These are phyloP conservation scores for Aphanoascus verrucosus DNA, from an alignment of 2,329 filamentous ascomycete genomes.

Conservation along the genomic window DNA sequence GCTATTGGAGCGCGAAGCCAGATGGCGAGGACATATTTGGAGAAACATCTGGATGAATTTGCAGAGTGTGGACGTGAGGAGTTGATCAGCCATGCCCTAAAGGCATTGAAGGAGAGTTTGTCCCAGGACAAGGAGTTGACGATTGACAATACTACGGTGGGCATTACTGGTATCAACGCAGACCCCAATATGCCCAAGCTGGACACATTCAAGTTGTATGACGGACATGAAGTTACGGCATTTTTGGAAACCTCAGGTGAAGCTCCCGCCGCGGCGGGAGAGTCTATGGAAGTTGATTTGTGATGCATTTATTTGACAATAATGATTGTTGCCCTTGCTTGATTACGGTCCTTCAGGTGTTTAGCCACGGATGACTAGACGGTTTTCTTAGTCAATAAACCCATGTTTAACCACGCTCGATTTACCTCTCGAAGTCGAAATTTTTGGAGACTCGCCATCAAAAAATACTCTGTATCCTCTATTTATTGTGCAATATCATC, in stretches of 20 bases:
- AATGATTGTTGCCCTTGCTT: neutral
- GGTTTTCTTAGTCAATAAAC: neutral
- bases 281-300: constrained; percentile 50
- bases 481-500: neutral
- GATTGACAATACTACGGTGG: constrained; percentile 90
- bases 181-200: constrained; percentile 45
- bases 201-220: constrained; percentile 81
- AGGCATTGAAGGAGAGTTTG: constrained; percentile 87
- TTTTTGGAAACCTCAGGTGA: constrained; percentile 63
- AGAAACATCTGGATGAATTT: constrained; percentile 82
- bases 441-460: neutral
- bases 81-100: constrained; percentile 79
- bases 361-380: constrained; percentile 7
- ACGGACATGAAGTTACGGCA: constrained; percentile 73
- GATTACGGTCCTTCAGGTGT: constrained; percentile 1
- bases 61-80: constrained; percentile 66
- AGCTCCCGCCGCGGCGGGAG: constrained; percentile 33
- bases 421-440: too few relatives aligned
- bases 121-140: constrained; percentile 97
- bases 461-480: neutral
- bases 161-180: constrained; percentile 58
- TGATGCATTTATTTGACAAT: constrained; percentile 16
- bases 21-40: constrained; percentile 95
- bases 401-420: neutral
- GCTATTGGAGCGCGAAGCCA: constrained; percentile 92